Evolutionary conservation across 352 stramenopile genomes (phyloP).

Genomic region (Elongisporangium undulatum): DNA sequence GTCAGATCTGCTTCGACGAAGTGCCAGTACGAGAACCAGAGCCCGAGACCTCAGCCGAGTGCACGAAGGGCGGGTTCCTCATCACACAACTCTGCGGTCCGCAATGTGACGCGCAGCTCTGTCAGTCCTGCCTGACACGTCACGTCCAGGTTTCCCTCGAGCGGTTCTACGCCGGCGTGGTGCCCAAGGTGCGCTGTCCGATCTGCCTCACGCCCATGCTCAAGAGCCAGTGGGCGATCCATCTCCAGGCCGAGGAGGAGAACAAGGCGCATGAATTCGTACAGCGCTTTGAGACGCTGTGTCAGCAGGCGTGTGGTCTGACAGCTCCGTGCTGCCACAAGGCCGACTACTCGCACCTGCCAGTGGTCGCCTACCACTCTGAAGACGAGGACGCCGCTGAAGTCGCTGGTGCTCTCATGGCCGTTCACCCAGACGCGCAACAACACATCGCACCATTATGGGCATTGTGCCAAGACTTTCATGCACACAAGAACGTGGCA

Average conservation of each 20-base stretch:
- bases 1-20: constrained; percentile 30
- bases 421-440: neutral
- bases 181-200: constrained; percentile 25
- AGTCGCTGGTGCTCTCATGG: constrained; percentile 8
- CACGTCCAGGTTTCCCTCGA: constrained; percentile 22
- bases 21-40: neutral
- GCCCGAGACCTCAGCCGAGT: neutral
- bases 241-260: constrained; percentile 1
- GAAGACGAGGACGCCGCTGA: constrained; percentile 1
- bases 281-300: constrained; percentile 11
- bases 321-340: constrained; percentile 26
- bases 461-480: constrained; percentile 12
- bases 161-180: constrained; percentile 20
- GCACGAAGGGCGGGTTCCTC: constrained; percentile 1
- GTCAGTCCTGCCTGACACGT: constrained; percentile 12
- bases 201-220: constrained; percentile 22
- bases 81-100: constrained; percentile 10
- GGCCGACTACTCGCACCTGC: constrained; percentile 29
- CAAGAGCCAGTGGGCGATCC: constrained; percentile 17
- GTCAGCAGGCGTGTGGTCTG: constrained; percentile 15
- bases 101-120: constrained; percentile 16
- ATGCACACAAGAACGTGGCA: no score
- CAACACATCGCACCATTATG: neutral
- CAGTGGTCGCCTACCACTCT: constrained; percentile 7
- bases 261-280: neutral